Evolutionary conservation across 2,329 filamentous ascomycete genomes (phyloP).

Genomic region (Diaporthe citriasiana): DNA sequence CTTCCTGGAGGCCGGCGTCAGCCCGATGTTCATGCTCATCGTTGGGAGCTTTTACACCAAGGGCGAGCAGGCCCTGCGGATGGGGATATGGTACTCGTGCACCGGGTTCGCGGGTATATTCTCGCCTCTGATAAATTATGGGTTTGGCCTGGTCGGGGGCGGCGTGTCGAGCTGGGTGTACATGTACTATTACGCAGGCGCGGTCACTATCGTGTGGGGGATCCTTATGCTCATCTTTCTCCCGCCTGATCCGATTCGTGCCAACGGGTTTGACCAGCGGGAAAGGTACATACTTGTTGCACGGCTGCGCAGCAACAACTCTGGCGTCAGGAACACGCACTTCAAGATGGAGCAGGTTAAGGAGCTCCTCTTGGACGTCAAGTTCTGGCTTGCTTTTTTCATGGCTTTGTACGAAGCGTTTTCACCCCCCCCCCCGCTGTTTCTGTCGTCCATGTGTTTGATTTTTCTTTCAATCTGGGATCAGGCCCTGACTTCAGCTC

Average conservation of each 20-base stretch:
- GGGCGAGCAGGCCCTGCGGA: conserved; percentile 56
- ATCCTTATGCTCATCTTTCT: conserved; percentile 42
- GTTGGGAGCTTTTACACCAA: conserved; percentile 60
- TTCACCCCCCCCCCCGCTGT: too few species aligned
- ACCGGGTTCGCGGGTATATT: conserved; percentile 61
- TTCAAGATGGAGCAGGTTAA: conserved; percentile 44
- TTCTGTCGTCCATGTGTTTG: too few species aligned
- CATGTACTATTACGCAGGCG: conserved; percentile 59
- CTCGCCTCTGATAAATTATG: conserved; percentile 63
- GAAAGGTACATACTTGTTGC: conserved; percentile 44
- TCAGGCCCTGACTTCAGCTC: too few species aligned
- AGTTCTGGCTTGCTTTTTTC: conserved; percentile 48
- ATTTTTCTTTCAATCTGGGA: too few species aligned
- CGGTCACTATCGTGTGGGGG: conserved; percentile 58
- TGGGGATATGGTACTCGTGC: conserved; percentile 59
- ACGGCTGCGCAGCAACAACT: conserved; percentile 45
- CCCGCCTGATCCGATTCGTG: conserved; percentile 51
- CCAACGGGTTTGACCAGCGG: conserved; percentile 47
- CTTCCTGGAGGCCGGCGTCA: conserved; percentile 68
- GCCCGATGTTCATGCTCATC: conserved; percentile 70
- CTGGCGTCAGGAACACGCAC: conserved; percentile 44
- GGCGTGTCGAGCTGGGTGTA: conserved; percentile 56
- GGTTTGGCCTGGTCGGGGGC: conserved; percentile 59
- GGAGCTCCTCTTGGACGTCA: conserved; percentile 43
- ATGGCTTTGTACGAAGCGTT: conserved; percentile 50